These are phyloP conservation scores for Penicillium digitatum DNA, from an alignment of 2,329 filamentous ascomycete genomes.

Conservation along the genomic window DNA sequence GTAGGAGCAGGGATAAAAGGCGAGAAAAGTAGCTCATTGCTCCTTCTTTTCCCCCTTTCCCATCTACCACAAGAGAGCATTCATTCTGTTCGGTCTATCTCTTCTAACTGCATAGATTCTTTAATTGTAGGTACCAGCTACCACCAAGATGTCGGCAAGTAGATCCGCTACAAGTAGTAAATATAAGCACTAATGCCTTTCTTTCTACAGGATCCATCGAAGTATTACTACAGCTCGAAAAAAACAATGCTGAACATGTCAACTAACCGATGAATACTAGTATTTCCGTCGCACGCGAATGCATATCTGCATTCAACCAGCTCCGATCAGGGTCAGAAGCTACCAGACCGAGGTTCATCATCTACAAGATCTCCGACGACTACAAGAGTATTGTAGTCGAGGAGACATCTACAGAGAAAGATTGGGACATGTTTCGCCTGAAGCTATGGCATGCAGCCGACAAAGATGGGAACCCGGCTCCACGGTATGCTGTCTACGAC, in stretches of 20 bases:
- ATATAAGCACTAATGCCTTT: neutral
- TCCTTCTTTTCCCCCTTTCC: neutral
- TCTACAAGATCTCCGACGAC: slow-evolving; percentile 42
- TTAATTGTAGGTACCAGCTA: neutral
- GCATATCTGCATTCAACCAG: slow-evolving; percentile 32
- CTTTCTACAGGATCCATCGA: neutral
- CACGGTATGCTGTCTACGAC: slow-evolving; percentile 38
- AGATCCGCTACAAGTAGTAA: neutral
- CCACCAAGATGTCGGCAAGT: neutral
- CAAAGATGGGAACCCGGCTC: slow-evolving; percentile 1
- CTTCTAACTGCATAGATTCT: neutral
- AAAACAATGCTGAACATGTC: neutral
- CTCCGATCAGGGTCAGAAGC: slow-evolving; percentile 33
- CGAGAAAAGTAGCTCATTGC: neutral
- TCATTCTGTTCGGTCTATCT: neutral
- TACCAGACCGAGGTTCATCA: slow-evolving; percentile 46
- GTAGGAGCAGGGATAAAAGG: neutral
- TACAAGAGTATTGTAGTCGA: slow-evolving; percentile 36
- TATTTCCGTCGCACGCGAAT: slow-evolving; percentile 19
- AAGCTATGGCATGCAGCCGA: slow-evolving; percentile 26
- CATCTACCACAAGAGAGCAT: neutral
- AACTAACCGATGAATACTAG: neutral
- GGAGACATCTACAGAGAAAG: slow-evolving; percentile 30
- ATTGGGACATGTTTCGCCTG: slow-evolving; percentile 27
- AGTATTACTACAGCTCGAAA: neutral